These are phyloP conservation scores for Yamadazyma epiphylla DNA, from an alignment of 1,139 yeast genomes.

Conservation along the genomic window DNA sequence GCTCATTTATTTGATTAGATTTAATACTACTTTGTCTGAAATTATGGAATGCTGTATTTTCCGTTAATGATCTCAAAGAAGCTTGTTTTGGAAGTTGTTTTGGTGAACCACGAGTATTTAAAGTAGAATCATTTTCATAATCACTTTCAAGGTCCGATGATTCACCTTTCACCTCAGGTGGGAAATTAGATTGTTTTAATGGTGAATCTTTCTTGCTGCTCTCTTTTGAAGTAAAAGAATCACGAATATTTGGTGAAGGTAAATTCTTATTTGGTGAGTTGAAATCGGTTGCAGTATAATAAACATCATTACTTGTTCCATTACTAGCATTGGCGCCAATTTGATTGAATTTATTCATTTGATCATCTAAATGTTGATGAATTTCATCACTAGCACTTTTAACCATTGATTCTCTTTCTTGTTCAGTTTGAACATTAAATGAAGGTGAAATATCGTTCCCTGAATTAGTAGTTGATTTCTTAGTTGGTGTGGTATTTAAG, in stretches of 20 bases:
- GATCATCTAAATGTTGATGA: conserved; percentile 10
- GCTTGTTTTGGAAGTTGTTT: conserved; percentile 14
- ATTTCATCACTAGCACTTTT: conserved; percentile 16
- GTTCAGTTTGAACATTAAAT: conserved; percentile 8
- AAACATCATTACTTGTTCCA: conserved; percentile 25
- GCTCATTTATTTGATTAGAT: neutral
- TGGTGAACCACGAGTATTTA: conserved; percentile 19
- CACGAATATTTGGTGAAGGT: conserved; percentile 12
- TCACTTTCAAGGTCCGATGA: conserved; percentile 7
- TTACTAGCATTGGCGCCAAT: conserved; percentile 22
- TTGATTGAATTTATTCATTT: conserved; percentile 15
- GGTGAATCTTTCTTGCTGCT: conserved; percentile 8
- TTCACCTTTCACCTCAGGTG: conserved; percentile 1
- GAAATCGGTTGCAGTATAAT: conserved; percentile 39
- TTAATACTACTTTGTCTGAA: conserved; percentile 19
- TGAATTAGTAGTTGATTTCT: conserved; percentile 4
- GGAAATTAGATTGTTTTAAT: conserved; percentile 5
- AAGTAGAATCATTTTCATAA: conserved; percentile 11
- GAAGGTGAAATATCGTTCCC: conserved; percentile 13
- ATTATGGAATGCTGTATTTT: conserved; percentile 42
- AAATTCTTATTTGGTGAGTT: conserved; percentile 9
- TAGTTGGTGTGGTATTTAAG: conserved; percentile 8
- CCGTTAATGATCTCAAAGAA: conserved; percentile 28
- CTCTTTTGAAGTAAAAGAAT: conserved; percentile 9
- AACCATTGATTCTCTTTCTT: conserved; percentile 8